phyloP scores from a whole-genome alignment of 2,329 filamentous ascomycete species.

The Botrytis aclada region DNA sequence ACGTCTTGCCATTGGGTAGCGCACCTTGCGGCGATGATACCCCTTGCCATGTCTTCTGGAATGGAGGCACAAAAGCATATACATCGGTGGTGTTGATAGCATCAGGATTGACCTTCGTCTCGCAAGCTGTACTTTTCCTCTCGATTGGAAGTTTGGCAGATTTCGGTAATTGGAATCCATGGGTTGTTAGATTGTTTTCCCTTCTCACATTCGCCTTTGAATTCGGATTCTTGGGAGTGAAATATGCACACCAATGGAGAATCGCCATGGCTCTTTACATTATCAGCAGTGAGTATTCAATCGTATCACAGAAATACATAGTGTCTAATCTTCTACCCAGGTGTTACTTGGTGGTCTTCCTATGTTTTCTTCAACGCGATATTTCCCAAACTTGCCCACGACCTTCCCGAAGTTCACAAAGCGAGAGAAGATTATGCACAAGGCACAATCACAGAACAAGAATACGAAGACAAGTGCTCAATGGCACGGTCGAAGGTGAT shows the following conservation, averaged over 20 bases:
- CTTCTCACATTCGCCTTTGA: conserved; percentile 35
- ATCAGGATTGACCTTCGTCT: conserved; percentile 34
- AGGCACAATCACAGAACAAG: conserved; percentile 29
- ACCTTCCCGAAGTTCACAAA: conserved; percentile 33
- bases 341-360: conserved; percentile 36
- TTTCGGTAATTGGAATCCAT: conserved; percentile 37
- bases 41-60: conserved; percentile 37
- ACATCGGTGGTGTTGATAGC: conserved; percentile 35
- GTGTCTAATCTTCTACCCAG: conserved; percentile 20
- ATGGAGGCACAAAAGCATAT: conserved; percentile 32
- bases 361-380: conserved; percentile 39
- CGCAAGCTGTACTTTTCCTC: conserved; percentile 34
- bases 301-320: not conserved
- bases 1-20: conserved; percentile 35
- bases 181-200: conserved; percentile 36
- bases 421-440: conserved; percentile 30
- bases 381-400: conserved; percentile 36
- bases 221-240: conserved; percentile 36
- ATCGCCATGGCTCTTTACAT: conserved; percentile 37
- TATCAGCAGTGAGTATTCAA: conserved; percentile 31
- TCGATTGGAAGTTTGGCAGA: conserved; percentile 35
- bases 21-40: conserved; percentile 31
- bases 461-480: conserved; percentile 33
- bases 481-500: conserved; percentile 36
- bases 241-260: conserved; percentile 32